These are phyloP conservation scores for Diaporthe vaccinii DNA, from an alignment of 2,329 filamentous ascomycete genomes.

Conservation along the genomic window DNA sequence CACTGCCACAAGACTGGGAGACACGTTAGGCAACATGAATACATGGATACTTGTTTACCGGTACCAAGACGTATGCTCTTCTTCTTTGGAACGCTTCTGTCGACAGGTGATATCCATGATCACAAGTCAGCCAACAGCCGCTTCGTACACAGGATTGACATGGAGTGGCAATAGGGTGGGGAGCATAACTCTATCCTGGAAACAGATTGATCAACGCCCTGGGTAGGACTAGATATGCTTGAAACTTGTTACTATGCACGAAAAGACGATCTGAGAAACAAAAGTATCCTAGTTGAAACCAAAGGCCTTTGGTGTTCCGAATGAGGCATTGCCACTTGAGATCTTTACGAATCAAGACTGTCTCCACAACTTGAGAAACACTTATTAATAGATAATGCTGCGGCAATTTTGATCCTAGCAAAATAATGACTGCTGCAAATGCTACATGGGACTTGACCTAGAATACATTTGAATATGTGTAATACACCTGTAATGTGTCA, in stretches of 20 bases:
- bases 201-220: neutral
- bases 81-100: neutral
- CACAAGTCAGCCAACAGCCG: too few relatives aligned
- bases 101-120: too few relatives aligned
- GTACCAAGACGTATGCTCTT: neutral
- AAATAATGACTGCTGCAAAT: neutral
- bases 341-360: neutral
- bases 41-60: neutral
- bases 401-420: too few relatives aligned
- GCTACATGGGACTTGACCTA: neutral
- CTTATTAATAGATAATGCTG: neutral
- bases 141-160: too few relatives aligned
- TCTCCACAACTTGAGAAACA: neutral
- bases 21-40: fast-evolving
- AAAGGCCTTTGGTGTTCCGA: neutral
- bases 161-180: neutral
- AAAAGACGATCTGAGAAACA: neutral
- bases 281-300: neutral
- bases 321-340: neutral
- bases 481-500: neutral
- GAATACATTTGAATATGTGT: neutral
- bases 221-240: neutral
- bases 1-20: neutral
- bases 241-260: neutral
- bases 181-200: neutral